Conservation (phyloP, 331 rosid species). For the Telfairia occidentalis region DNA sequence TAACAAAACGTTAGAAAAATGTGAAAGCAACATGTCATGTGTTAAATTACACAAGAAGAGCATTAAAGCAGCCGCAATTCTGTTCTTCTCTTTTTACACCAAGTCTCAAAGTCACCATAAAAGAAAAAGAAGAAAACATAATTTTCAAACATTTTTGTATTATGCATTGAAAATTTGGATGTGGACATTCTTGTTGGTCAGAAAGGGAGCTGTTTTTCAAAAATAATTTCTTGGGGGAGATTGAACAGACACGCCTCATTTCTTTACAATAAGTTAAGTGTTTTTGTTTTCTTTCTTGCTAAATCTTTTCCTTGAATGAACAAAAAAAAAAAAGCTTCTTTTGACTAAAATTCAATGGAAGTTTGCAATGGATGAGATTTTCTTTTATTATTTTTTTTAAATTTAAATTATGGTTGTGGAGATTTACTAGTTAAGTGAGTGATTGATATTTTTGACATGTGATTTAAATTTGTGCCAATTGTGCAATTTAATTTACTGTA, state of each 20-base stretch:
- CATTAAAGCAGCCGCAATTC: not conserved
- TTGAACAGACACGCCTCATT: not conserved
- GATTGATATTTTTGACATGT: too few species aligned
- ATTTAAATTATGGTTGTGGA: not conserved
- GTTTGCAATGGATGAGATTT: not conserved
- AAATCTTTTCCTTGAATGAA: too few species aligned
- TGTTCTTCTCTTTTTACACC: not conserved
- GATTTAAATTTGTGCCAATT: too few species aligned
- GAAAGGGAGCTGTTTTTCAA: constrained; percentile 6
- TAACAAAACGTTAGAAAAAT: too few species aligned
- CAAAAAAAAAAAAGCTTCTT: not conserved
- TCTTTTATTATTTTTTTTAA: not conserved
- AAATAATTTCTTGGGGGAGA: not conserved
- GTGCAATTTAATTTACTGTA: too few species aligned
- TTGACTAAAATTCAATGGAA: not conserved
- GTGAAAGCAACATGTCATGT: not conserved
- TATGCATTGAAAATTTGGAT: not conserved
- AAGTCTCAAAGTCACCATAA: not conserved
- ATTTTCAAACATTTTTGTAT: not conserved
- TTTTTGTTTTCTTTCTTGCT: too few species aligned
- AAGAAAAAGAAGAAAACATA: not conserved
- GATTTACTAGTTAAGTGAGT: too few species aligned
- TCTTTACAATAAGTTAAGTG: not conserved
- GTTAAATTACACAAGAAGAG: not conserved
- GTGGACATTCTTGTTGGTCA: not conserved